A percentile compares a stretch with the other conserved stretches of the same genome.
These are phyloP conservation scores for Rhododendron simsii DNA, from an alignment of 148 eudicot species.

Conservation along the genomic window DNA sequence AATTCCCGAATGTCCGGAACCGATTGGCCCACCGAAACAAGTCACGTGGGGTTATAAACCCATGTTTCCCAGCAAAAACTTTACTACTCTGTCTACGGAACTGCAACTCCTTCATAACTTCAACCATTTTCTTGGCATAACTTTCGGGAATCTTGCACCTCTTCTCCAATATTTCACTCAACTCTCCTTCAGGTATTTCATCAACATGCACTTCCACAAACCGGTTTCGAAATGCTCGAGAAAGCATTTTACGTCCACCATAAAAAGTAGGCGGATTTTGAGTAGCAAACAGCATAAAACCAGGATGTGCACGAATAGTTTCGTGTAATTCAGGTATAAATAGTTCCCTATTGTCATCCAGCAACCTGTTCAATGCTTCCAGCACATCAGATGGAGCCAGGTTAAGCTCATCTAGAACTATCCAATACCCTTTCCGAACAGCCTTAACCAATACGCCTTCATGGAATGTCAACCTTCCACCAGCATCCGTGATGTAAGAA, in stretches of 20 bases:
- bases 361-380: conserved; percentile 87
- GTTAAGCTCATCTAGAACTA: conserved; percentile 95
- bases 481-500: conserved; percentile 80
- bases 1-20: conserved; percentile 45
- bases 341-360: conserved; percentile 93
- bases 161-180: conserved; percentile 59
- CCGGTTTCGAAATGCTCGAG: conserved; percentile 96
- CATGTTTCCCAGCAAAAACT: conserved; percentile 97
- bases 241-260: conserved; percentile 96
- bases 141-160: conserved; percentile 72
- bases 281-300: conserved; percentile 95
- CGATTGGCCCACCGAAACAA: conserved; percentile 94
- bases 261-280: conserved; percentile 95
- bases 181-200: conserved; percentile 82
- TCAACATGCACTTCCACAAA: conserved; percentile 97
- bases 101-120: conserved; percentile 91
- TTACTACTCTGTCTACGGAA: conserved; percentile 84
- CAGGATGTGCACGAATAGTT: conserved; percentile 80
- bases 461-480: conserved; percentile 78
- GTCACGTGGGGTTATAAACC: conserved; percentile 94
- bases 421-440: conserved; percentile 87
- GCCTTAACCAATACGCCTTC: conserved; percentile 94
- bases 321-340: conserved; percentile 85
- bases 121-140: conserved; percentile 83
- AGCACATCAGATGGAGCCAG: conserved; percentile 95